Evolutionary conservation across 2,329 filamentous ascomycete genomes (phyloP).

Genomic region (Triangularia setosa): DNA sequence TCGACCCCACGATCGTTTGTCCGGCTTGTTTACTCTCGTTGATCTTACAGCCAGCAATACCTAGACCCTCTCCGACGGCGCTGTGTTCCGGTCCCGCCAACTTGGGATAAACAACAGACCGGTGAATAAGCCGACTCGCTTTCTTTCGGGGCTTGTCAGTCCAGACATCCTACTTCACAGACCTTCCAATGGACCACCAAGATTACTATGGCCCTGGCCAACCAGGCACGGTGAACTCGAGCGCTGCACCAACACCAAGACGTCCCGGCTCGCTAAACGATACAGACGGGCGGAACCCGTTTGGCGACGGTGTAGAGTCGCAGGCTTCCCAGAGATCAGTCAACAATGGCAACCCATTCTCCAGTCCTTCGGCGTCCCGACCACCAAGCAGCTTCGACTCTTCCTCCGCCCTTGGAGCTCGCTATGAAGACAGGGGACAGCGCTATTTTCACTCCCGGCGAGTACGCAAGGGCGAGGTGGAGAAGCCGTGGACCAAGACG

Average conservation of each 20-base stretch:
- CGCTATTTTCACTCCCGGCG: slow-evolving; percentile 71
- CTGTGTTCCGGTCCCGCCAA: background rate
- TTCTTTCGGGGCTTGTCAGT: background rate
- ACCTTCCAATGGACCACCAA: slow-evolving; percentile 12
- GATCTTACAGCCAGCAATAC: background rate
- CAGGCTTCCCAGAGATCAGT: slow-evolving; percentile 33
- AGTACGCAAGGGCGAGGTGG: slow-evolving; percentile 66
- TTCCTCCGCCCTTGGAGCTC: slow-evolving; percentile 37
- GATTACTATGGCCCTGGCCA: slow-evolving; percentile 23
- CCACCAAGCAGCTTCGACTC: slow-evolving; percentile 47
- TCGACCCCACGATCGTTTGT: background rate
- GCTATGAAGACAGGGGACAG: slow-evolving; percentile 37
- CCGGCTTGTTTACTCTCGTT: background rate
- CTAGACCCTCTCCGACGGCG: background rate
- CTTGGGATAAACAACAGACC: slow-evolving; percentile 1
- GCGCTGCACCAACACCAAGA: slow-evolving; percentile 38
- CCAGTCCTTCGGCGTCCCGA: slow-evolving; percentile 42
- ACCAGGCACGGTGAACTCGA: slow-evolving; percentile 33
- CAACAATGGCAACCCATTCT: slow-evolving; percentile 40
- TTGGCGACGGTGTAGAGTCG: slow-evolving; percentile 38
- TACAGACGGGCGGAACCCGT: slow-evolving; percentile 37
- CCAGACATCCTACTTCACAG: background rate
- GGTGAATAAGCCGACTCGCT: background rate
- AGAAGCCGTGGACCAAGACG: slow-evolving; percentile 74
- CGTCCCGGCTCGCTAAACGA: slow-evolving; percentile 42